phyloP scores from a whole-genome alignment of 1,284 basidiomycete genomes.

The Puccinia polysora region DNA sequence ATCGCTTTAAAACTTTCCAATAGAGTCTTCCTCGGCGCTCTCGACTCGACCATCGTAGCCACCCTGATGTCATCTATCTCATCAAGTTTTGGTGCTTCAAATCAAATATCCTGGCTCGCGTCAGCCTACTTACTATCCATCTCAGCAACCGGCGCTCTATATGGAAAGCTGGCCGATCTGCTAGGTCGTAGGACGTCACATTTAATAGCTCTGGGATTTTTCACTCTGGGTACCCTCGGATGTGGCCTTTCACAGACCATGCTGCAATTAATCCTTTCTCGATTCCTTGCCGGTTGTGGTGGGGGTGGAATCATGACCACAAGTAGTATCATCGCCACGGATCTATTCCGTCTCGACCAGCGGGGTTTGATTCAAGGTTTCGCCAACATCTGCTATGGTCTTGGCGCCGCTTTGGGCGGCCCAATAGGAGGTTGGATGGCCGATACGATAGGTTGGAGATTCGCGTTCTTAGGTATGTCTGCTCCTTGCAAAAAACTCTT shows the following conservation, averaged over 20 bases:
- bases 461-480: constrained; percentile 48
- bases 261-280: neutral
- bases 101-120: constrained; percentile 52
- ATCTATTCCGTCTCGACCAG: constrained; percentile 51
- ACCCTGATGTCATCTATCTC: constrained; percentile 52
- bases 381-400: constrained; percentile 52
- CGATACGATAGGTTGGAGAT: constrained; percentile 52
- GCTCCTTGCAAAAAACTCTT: neutral
- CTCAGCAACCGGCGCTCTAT: constrained; percentile 51
- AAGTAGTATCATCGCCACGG: constrained; percentile 49
- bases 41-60: constrained; percentile 50
- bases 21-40: constrained; percentile 38
- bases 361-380: constrained; percentile 52
- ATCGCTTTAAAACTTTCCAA: no score
- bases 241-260: constrained; percentile 27
- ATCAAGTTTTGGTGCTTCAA: constrained; percentile 50
- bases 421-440: constrained; percentile 52
- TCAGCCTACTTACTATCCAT: constrained; percentile 51
- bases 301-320: constrained; percentile 48
- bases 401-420: constrained; percentile 51
- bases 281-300: constrained; percentile 16
- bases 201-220: constrained; percentile 47
- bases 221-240: constrained; percentile 21
- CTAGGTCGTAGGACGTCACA: constrained; percentile 50
- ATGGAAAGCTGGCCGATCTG: constrained; percentile 51